Evolutionary conservation across 257 asterid genomes (phyloP), one percentile per base, ranked within the genome.

Genomic region (Primulina tabacum): DNA sequence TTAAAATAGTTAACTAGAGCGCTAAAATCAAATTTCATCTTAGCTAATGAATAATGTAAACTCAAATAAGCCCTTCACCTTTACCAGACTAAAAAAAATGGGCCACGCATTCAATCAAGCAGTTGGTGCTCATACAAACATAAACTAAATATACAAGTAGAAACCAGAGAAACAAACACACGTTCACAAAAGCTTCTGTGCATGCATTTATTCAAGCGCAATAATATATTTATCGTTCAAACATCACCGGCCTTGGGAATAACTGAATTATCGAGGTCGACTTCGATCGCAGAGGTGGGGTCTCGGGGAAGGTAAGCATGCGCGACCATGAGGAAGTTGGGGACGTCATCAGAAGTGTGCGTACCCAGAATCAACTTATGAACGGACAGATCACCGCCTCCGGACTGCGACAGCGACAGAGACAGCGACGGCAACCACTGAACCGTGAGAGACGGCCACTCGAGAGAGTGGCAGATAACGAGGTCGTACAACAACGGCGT

Each of bases 371-470:
- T 70, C 70, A 90, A 75, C 53, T 81, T 85, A 77, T 90, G 92
- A 55, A 76, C 78, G 37, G 83, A 64, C 65, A 89, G 79, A 63
- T 86, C 83, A 3, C 79, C 89, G 16, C 67, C 82, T 52, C 60
- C 80, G 67, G 82, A 61, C 18, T 82, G 43, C 2, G 89, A 88
- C 32, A 81, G 83, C 52, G 70, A 75, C 17, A 90, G 43, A 2
- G 89, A 88, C 32, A 81, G 83, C 52, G 70, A 75, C 17, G 92
- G 95, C 24, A 91, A 84, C 92, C 97, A 94, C 68, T 94, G 88
- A 37, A 94, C 99, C 26, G 99, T 94, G 82, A 94, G 97, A 30
- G 99, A 94, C 32, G 97, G 96, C 97, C 99, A 94, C 82, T 94
- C 97, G 24, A 94, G 89, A 30, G 97, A 72, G 78, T 89, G 95